Conservation (phyloP, 2,329 filamentous ascomycete species). For the Cryphonectria carpinicola region DNA sequence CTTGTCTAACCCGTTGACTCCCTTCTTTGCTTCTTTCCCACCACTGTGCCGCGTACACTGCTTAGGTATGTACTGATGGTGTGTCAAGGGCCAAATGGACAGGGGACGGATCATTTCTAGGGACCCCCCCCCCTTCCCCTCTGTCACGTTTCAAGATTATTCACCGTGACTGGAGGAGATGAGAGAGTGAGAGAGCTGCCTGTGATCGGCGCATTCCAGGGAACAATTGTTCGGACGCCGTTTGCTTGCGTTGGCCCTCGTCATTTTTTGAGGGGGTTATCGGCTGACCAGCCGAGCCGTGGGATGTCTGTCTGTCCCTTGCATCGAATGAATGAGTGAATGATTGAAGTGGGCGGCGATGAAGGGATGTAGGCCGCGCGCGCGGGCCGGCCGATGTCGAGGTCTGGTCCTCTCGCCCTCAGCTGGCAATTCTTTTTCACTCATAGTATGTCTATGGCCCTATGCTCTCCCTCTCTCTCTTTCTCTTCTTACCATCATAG, state of each 20-base stretch:
- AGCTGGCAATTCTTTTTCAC: neutral
- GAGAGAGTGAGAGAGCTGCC: neutral
- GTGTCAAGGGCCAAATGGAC: neutral
- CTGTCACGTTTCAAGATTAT: neutral
- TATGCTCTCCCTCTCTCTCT: neutral
- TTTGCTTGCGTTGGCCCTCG: neutral
- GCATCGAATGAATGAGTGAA: neutral
- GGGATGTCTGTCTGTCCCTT: conserved; percentile 3
- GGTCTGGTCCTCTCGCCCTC: neutral
- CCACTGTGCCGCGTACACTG: neutral
- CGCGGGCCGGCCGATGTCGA: neutral
- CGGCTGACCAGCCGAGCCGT: neutral
- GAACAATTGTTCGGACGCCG: neutral
- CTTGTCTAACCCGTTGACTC: neutral
- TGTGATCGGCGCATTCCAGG: neutral
- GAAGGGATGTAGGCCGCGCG: conserved; percentile 2
- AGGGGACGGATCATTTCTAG: neutral
- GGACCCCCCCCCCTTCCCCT: neutral
- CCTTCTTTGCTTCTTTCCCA: neutral
- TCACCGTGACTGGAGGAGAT: conserved; percentile 3
- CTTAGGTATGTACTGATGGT: neutral
- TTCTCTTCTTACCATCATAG: neutral
- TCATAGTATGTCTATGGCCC: neutral
- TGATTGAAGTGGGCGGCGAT: neutral
- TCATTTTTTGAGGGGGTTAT: neutral